phyloP scores from a whole-genome alignment of 768 basidiomycete species.

The Xerocomellus chrysenteron region DNA sequence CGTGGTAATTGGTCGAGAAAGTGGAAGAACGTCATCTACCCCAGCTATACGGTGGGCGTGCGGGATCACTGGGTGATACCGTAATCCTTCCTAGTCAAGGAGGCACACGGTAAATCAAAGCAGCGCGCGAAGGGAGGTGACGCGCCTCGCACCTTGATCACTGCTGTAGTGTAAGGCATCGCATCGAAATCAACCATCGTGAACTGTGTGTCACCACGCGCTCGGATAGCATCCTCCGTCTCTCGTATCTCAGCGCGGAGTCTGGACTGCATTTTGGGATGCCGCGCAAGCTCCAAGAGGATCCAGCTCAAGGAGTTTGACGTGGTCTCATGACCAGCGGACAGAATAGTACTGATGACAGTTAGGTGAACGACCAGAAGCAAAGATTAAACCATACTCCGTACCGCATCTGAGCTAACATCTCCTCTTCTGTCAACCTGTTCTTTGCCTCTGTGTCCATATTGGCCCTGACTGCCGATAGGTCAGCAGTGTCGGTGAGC shows the following conservation, averaged over 20 bases:
- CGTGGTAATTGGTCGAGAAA: constrained; percentile 51
- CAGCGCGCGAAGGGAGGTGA: constrained; percentile 19
- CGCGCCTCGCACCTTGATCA: constrained; percentile 28
- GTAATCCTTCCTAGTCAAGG: constrained; percentile 41
- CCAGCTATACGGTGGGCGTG: constrained; percentile 52
- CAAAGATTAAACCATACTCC: not conserved
- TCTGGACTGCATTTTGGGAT: constrained; percentile 55
- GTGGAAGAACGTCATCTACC: constrained; percentile 57
- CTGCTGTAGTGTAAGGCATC: constrained; percentile 46
- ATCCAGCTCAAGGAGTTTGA: constrained; percentile 60
- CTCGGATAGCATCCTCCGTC: constrained; percentile 4
- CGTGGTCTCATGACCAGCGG: constrained; percentile 62
- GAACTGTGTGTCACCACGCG: constrained; percentile 13
- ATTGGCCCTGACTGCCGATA: constrained; percentile 26
- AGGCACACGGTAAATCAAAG: constrained; percentile 11
- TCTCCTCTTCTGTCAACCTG: constrained; percentile 22
- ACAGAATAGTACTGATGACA: constrained; percentile 41
- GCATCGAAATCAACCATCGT: constrained; percentile 44
- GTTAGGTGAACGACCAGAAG: not conserved
- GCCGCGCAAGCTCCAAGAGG: constrained; percentile 57
- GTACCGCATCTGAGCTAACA: constrained; percentile 21
- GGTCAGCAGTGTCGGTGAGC: not conserved
- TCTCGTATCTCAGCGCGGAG: constrained; percentile 43
- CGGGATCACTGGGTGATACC: constrained; percentile 50
- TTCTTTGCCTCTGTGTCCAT: constrained; percentile 27